phyloP scores from a whole-genome alignment of 441 rosid species.

The Mallotus repandus region DNA sequence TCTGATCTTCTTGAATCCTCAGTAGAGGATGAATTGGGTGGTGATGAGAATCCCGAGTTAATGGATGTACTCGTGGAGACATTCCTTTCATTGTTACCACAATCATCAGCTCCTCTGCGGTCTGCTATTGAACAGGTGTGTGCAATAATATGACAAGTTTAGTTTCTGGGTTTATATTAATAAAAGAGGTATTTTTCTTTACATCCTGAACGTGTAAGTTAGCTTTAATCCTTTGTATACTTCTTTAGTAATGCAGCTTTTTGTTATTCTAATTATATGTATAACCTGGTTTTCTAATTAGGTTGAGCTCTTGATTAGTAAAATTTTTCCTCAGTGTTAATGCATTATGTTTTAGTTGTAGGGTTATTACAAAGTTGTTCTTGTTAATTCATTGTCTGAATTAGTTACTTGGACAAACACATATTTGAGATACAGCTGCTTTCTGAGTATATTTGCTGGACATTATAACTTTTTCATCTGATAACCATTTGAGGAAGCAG shows the following conservation, averaged over 20 bases:
- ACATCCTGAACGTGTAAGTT: neutral
- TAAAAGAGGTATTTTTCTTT: neutral
- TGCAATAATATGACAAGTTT: conserved; percentile 6
- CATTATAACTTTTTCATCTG: neutral
- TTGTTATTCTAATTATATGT: neutral
- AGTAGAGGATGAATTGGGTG: conserved; percentile 62
- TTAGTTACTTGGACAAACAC: neutral
- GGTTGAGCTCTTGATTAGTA: neutral
- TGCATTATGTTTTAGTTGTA: neutral
- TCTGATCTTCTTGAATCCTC: conserved; percentile 51
- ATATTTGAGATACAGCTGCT: neutral
- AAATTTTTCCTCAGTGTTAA: neutral
- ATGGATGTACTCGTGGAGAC: conserved; percentile 93
- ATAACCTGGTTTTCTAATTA: neutral
- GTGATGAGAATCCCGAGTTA: conserved; percentile 58
- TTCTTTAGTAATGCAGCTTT: neutral
- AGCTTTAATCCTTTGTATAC: neutral
- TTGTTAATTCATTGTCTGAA: neutral
- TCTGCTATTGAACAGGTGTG: conserved; percentile 86
- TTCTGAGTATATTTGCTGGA: too few relatives aligned
- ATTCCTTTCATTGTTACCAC: conserved; percentile 79
- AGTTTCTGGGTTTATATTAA: neutral
- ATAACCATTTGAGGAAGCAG: neutral
- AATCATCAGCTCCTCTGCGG: conserved; percentile 87
- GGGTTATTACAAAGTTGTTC: neutral